Conservation (phyloP, 805 yeast genomes). For the Phaffomyces antillensis region DNA sequence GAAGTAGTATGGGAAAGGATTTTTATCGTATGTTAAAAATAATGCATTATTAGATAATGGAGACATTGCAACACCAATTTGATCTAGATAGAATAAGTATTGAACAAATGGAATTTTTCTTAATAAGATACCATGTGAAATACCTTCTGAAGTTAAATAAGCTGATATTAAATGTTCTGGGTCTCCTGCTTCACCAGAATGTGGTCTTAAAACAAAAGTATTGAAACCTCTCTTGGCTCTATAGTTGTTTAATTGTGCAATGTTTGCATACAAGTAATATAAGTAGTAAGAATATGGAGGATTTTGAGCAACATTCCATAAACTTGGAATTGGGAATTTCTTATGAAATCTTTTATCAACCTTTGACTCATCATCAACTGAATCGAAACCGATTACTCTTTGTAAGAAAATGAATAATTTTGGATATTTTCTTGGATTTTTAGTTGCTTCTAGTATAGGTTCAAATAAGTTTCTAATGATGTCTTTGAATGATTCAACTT, state of each 20-base stretch:
- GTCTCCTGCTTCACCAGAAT: conserved; percentile 99
- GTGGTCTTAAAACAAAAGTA: conserved; percentile 94
- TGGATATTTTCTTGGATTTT: conserved; percentile 83
- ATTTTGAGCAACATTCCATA: conserved; percentile 72
- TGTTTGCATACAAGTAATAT: conserved; percentile 81
- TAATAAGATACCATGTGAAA: conserved; percentile 89
- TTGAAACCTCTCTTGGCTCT: conserved; percentile 69
- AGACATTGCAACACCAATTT: conserved; percentile 97
- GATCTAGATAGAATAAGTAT: conserved; percentile 87
- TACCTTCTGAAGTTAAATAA: conserved; percentile 82
- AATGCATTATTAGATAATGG: conserved; percentile 95
- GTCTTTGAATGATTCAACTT: conserved; percentile 67
- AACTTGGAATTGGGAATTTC: conserved; percentile 77
- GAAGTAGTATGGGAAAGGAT: conserved; percentile 89
- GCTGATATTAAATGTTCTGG: conserved; percentile 94
- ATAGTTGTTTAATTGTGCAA: conserved; percentile 81
- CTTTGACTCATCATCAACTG: conserved; percentile 97
- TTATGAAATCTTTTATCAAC: conserved; percentile 75
- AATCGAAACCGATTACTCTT: conserved; percentile 95
- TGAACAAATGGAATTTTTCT: conserved; percentile 94
- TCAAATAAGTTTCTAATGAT: conserved; percentile 71
- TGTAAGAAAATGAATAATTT: conserved; percentile 82
- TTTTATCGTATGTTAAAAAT: conserved; percentile 92
- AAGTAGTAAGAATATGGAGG: conserved; percentile 98
- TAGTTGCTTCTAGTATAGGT: conserved; percentile 87